Evolutionary conservation across 345 rosid genomes (phyloP).

Genomic region (Psidium friedrichsthalianum): DNA sequence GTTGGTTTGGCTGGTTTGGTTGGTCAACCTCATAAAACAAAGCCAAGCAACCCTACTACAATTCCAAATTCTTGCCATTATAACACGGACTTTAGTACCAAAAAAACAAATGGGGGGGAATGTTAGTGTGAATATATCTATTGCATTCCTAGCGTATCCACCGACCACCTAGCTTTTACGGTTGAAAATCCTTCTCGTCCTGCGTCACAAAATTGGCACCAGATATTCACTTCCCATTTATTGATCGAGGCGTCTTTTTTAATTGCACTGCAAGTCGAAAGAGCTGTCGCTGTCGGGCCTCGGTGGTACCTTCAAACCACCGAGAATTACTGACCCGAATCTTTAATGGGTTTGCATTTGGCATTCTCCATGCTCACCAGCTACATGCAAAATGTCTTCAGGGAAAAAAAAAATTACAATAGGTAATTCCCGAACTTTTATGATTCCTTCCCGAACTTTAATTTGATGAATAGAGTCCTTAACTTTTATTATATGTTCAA

Average conservation of each 20-base stretch:
- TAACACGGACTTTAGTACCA: not conserved
- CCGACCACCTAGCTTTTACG: not conserved
- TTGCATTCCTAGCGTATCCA: not conserved
- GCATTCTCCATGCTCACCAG: not conserved
- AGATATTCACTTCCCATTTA: not conserved
- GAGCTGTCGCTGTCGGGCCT: not conserved
- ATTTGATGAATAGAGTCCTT: too few relatives aligned
- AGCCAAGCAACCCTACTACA: not conserved
- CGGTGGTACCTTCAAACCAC: not conserved
- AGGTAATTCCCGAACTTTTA: too few relatives aligned
- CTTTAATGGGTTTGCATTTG: not conserved
- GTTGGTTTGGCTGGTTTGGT: not conserved
- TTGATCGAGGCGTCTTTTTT: not conserved
- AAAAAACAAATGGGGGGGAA: not conserved
- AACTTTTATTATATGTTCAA: too few relatives aligned
- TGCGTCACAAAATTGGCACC: not conserved
- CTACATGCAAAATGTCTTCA: not conserved
- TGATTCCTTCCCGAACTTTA: too few relatives aligned
- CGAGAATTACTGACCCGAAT: not conserved
- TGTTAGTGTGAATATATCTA: not conserved
- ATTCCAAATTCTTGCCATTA: not conserved
- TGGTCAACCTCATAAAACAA: not conserved
- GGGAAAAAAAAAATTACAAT: too few relatives aligned
- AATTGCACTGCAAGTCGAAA: not conserved
- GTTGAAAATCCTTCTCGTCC: not conserved